Base-by-base conservation (phyloP, 179 eudicot genomes). In the Nepenthes alata region DNA sequence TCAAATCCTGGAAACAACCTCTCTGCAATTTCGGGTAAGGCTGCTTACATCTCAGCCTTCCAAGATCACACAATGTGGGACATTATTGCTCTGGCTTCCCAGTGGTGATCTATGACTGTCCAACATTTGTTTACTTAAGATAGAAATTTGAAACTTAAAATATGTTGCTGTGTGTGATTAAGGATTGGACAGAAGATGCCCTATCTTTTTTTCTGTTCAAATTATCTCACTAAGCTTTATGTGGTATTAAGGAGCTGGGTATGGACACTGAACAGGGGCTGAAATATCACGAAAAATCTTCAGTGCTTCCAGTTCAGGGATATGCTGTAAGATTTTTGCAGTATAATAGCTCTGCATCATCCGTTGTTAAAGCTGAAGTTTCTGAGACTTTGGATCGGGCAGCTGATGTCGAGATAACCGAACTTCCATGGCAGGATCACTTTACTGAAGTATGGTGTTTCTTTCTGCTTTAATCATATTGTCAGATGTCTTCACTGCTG, bases 241-340 rank as follows among this genome's bases (percentile, higher is more conserved):
- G 25, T 52, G 16, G 55, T 52, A 57, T 3, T 4, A 58, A 49
- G 70, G 52, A 58, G 51, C 75, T 78, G 95, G 80, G 67, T 44
- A 68, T 47, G 60, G 73, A 65, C 58, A 61, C 82, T 78, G 75
- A 59, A 64, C 64, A 55, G 64, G 81, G 73, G 61, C 57, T 59
- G 70, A 81, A 73, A 71, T 47, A 59, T 56, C 64, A 59, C 54
- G 67, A 56, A 66, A 70, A 57, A 25, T 74, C 70, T 64, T 65
- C 44, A 53, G 64, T 71, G 39, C 68, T 15, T 72, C 77, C 83
- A 70, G 67, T 94, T 62, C 72, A 68, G 69, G 80, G 80, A 67
- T 94, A 94, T 65, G 88, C 88, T 35, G 63, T 77, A 66, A 87
- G 94, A 73, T 90, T 85, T 67, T 60, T 87, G 83, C 76, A 85